Evolutionary conservation across 1,284 basidiomycete genomes (phyloP), one percentile per base, ranked within the genome.

Genomic region (Rhodotorula sp.): DNA sequence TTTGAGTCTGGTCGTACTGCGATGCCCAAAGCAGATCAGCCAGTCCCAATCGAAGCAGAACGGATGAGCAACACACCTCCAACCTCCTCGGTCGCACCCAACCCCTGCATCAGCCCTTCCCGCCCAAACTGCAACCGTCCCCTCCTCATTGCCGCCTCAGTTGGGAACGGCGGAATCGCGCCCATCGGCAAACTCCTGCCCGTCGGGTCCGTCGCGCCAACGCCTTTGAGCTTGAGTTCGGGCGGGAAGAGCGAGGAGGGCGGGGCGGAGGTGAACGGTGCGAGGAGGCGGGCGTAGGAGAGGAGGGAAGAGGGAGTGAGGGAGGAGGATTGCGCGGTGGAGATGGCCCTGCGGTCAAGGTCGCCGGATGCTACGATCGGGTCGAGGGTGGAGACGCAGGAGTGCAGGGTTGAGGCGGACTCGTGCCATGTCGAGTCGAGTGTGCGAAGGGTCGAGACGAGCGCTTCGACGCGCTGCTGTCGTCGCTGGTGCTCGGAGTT

Each of bases 221-320:
- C 30, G 4, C 58, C 59, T 19, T 65, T 57, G 19, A 74, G 39
- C 39, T 66, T 59, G 48, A 67, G 62, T 46, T 55, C 56, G 22
- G 67, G 47, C 20, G 70, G 68, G 54, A 55, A 64, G 24, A 74
- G 51, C 24, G 69, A 67, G 19, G 53, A 51, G 4, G 77, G 77
- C 17, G 77, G 77, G 3, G 77, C 77, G 24, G 74, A 76, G 9
- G 77, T 77, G 60, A 76, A 78, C 2, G 77, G 77, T 6, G 77
- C 77, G 46, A 78, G 66, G 20, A 78, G 59, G 10, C 72, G 59
- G 10, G 75, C 77, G 59, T 78, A 76, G 8, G 74, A 68, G 27
- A 78, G 68, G 27, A 78, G 63, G 1, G 30, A 19, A 0, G 30
- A 11, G 49, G 66, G 56, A 3, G 30, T 54, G 11, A 60, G 44